These are phyloP conservation scores for Taxillus chinensis DNA, from an alignment of 164 flowering plant species.

Conservation along the genomic window DNA sequence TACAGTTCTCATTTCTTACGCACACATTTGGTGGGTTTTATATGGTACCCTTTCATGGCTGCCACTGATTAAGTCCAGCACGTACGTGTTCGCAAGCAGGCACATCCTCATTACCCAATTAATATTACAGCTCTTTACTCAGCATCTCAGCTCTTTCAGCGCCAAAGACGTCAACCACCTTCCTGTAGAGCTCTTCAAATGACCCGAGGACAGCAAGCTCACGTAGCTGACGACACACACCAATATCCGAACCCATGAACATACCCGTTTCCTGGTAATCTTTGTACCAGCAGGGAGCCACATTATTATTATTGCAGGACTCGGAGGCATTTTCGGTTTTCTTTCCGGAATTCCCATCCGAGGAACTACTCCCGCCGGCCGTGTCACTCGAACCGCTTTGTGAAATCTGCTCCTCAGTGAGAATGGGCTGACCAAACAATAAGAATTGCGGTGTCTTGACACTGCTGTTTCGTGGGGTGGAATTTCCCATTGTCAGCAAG, in stretches of 20 bases:
- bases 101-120: constrained; percentile 25
- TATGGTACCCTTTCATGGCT: too few relatives aligned
- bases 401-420: constrained; percentile 32
- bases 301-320: constrained; percentile 21
- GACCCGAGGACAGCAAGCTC: constrained; percentile 44
- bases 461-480: constrained; percentile 11
- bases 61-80: too few relatives aligned
- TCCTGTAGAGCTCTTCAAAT: constrained; percentile 37
- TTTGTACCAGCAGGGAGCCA: constrained; percentile 19
- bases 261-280: constrained; percentile 27
- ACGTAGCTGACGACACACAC: constrained; percentile 27
- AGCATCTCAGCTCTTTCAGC: constrained; percentile 26
- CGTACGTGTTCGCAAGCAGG: constrained; percentile 6
- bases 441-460: constrained; percentile 25
- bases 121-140: constrained; percentile 27
- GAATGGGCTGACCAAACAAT: constrained; percentile 44
- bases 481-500: constrained; percentile 29
- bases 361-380: constrained; percentile 17
- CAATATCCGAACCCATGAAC: constrained; percentile 43
- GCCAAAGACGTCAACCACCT: constrained; percentile 37
- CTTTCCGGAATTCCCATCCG: constrained; percentile 25
- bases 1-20: too few relatives aligned
- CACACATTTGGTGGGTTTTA: too few relatives aligned
- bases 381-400: constrained; percentile 31
- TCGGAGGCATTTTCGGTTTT: constrained; percentile 22